Conservation (phyloP, 2,329 filamentous ascomycete genomes). For the Pseudocercospora macadamiae region DNA sequence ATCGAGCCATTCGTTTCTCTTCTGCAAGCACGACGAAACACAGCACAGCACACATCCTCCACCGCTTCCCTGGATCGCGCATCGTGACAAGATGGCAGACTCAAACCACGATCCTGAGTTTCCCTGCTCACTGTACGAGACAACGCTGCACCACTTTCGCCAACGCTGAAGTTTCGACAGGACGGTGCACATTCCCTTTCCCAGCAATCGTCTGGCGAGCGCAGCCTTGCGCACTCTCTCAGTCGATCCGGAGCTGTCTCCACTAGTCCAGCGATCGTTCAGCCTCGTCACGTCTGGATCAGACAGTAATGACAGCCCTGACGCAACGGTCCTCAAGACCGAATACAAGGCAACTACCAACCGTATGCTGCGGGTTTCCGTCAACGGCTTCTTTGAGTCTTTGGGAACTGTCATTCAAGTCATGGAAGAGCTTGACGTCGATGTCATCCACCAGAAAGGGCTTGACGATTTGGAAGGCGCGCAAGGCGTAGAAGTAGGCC, state of each 20-base stretch:
- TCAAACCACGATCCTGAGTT: constrained; percentile 21
- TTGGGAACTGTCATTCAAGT: constrained; percentile 81
- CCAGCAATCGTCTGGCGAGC: constrained; percentile 74
- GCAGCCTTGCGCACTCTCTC: constrained; percentile 74
- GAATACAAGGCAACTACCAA: constrained; percentile 89
- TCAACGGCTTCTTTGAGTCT: constrained; percentile 95
- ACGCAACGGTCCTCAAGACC: constrained; percentile 64
- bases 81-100: constrained; percentile 1
- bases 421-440: constrained; percentile 86
- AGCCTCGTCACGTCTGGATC: constrained; percentile 48
- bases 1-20: too few relatives aligned
- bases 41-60: background rate
- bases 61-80: background rate
- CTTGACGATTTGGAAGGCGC: constrained; percentile 45
- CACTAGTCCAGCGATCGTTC: constrained; percentile 75
- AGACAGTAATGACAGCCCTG: constrained; percentile 31
- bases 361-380: constrained; percentile 92
- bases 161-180: constrained; percentile 46
- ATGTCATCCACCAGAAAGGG: constrained; percentile 65
- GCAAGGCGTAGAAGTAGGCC: constrained; percentile 43
- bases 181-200: constrained; percentile 77
- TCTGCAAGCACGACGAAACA: background rate
- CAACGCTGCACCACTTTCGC: background rate
- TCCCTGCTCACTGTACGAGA: constrained; percentile 32
- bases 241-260: constrained; percentile 88